These are phyloP conservation scores for Sporothrix sp. DNA, from an alignment of 2,329 filamentous ascomycete genomes.

Conservation along the genomic window DNA sequence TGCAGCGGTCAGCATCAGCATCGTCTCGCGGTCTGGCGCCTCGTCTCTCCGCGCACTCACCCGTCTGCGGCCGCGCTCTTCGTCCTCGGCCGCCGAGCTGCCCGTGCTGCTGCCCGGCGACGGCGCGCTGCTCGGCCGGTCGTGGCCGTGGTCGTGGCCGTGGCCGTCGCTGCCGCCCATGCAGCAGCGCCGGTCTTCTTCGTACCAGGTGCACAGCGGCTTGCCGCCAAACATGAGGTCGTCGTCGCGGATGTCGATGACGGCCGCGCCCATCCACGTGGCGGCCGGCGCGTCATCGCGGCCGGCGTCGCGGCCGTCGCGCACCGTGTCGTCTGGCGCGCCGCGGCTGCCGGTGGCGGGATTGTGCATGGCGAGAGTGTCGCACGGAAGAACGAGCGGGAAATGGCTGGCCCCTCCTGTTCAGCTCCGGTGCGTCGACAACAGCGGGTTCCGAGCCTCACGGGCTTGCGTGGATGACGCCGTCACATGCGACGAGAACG, in stretches of 20 bases:
- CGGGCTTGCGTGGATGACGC: too few species aligned
- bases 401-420: too few species aligned
- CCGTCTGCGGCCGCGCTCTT: slow-evolving; percentile 33
- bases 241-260: slow-evolving; percentile 54
- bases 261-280: slow-evolving; percentile 47
- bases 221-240: slow-evolving; percentile 53
- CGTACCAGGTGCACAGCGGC: slow-evolving; percentile 49
- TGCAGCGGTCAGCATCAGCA: neutral
- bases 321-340: neutral
- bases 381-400: too few species aligned
- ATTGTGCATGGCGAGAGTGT: too few species aligned
- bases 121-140: neutral
- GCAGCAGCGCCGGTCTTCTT: slow-evolving; percentile 44
- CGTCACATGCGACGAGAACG: too few species aligned
- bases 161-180: slow-evolving; percentile 18
- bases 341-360: neutral
- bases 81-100: slow-evolving; percentile 24
- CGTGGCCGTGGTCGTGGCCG: neutral
- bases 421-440: too few species aligned
- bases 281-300: slow-evolving; percentile 16
- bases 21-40: too few species aligned
- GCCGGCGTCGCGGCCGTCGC: neutral
- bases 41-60: too few species aligned
- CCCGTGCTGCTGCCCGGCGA: slow-evolving; percentile 15
- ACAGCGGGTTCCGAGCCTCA: too few species aligned